phyloP scores from a whole-genome alignment of 2,329 filamentous ascomycete genomes.

The Hypoxylon sp. region DNA sequence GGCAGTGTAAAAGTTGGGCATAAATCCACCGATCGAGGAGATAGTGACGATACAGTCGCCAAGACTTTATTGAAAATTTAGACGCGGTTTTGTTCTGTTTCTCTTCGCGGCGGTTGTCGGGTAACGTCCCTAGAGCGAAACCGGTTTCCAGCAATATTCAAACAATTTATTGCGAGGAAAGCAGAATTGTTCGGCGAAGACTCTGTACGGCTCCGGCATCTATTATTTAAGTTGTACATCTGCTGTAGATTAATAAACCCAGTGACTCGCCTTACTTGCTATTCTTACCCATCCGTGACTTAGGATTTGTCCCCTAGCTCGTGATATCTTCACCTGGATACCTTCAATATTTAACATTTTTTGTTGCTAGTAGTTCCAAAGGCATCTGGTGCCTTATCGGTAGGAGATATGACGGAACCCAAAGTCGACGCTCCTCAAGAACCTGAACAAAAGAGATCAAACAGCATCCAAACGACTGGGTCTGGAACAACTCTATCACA shows the following conservation, averaged over 20 bases:
- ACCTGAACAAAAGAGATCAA: conserved; percentile 22
- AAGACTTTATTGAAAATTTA: conserved; percentile 25
- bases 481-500: conserved; percentile 21
- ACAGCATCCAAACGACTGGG: conserved; percentile 18
- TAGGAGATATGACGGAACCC: conserved; percentile 24
- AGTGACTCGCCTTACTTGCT: conserved; percentile 19
- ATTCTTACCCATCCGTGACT: conserved; percentile 16
- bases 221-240: conserved; percentile 24
- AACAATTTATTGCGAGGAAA: conserved; percentile 19
- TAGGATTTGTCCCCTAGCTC: not conserved
- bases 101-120: conserved; percentile 41
- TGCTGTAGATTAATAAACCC: conserved; percentile 35
- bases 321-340: conserved; percentile 5
- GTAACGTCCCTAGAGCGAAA: conserved; percentile 2
- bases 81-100: conserved; percentile 23
- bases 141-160: conserved; percentile 3
- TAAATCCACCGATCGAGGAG: conserved; percentile 14
- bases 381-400: not conserved
- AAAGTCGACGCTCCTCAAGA: conserved; percentile 16
- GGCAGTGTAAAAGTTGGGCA: conserved; percentile 32
- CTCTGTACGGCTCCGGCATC: conserved; percentile 27
- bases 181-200: conserved; percentile 12
- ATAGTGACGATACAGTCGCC: conserved; percentile 31
- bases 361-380: not conserved
- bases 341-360: conserved; percentile 3